Evolutionary conservation across 2,329 filamentous ascomycete genomes (phyloP), one percentile per base, ranked within the genome.

Genomic region (Corynespora cassiicola): DNA sequence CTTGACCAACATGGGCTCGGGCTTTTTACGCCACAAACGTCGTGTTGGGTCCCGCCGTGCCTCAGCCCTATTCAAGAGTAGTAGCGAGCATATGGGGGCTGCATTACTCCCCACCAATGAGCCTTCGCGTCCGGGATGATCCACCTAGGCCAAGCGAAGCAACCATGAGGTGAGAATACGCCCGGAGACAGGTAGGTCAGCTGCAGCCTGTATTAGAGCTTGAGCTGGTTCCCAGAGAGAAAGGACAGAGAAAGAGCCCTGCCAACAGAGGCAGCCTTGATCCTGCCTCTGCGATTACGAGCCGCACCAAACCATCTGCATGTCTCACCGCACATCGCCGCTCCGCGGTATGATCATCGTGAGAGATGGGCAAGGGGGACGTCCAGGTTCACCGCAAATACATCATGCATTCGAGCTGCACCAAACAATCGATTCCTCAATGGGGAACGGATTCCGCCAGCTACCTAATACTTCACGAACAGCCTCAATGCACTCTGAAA

Each of bases 401-500:
- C n/a, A n/a, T n/a, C n/a, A n/a, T n/a, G n/a, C n/a, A n/a, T n/a
- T n/a, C n/a, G n/a, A n/a, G n/a, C 11, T 29, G 24, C 23, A 28
- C 14, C 23, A 25, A 48, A 46, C 30, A 44, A n/a, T n/a, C n/a
- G n/a, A n/a, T 54, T 37, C 54, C 55, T 39, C 23, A 31, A 40
- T 12, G 36, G 32, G 46, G 49, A 51, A 45, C 31, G 42, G 36
- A 52, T 58, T 59, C 53, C 47, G 50, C 35, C 36, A 50, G 59
- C 63, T 65, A 65, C 59, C 48, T 63, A 59, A 61, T 58, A 63
- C 52, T 58, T 52, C 40, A 55, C 64, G 64, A 61, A 8, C 22
- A 24, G 22, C n/a, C n/a, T n/a, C n/a, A n/a, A n/a, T n/a, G n/a
- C n/a, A n/a, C n/a, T n/a, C n/a, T n/a, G n/a, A n/a, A n/a, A n/a